Evolutionary conservation across 1,284 basidiomycete genomes (phyloP), one percentile per base, ranked within the genome.

Genomic region (Erythrobasidium hasegawianum): DNA sequence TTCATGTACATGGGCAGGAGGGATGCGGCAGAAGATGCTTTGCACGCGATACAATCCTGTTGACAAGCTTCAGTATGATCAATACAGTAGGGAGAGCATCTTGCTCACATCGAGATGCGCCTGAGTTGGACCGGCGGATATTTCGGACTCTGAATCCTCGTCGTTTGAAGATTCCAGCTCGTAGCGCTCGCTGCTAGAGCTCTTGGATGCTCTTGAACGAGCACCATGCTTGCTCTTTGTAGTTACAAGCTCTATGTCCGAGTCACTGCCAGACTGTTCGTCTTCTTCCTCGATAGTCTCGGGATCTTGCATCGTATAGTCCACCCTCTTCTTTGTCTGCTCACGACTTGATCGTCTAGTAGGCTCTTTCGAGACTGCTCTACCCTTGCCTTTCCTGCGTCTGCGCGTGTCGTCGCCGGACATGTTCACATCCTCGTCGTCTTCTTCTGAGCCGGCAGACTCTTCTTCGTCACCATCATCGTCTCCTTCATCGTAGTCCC

Each of bases 1-100:
- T 57, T 64, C 26, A 56, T 47, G 27, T 26, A 64, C 54, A 45
- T 52, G 1, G 61, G 61, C 22, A 64, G 54, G 20, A 64, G 61
- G 22, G 4, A 10, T n/a, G 16, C 27, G 16, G 61, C 61, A 10
- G 61, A 57, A 22, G 61, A 64, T 13, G 61, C 61, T 47, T 57
- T 57, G 33, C 61, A 64, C n/a, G 43, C 14, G 16, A 54, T 29
- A 18, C 61, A 64, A 38, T 16, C 54, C 61, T 64, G 27, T 29
- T 10, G 24, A n/a, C 5, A 16, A 10, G 13, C 7, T 20, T 4
- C 14, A 49, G 22, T n/a, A 5, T 20, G 22, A 14, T 20, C 38
- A 54, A 18, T 1, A n/a, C 13, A 29, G 5, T 14, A 26, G 27
- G 1, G 43, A 5, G 22, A n/a, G 43, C 43, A n/a, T 47, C 8